Conservation (phyloP, 345 rosid species). For the Eucalyptus tenuipes region DNA sequence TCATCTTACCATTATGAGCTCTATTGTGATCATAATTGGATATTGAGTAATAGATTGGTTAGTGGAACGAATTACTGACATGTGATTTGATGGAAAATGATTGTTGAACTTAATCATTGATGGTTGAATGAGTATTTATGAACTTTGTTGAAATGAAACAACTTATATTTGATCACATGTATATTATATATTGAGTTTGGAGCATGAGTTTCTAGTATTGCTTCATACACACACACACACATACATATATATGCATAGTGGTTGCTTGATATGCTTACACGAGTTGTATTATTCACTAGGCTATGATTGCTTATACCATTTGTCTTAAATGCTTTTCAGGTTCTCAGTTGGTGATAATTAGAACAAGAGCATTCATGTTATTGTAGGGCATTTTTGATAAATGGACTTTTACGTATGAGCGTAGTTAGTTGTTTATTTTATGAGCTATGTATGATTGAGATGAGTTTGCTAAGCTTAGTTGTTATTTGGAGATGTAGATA, state of each 20-base stretch:
- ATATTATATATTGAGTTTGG: too few species aligned
- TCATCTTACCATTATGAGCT: background rate
- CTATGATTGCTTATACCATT: background rate
- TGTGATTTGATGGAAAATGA: background rate
- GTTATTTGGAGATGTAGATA: background rate
- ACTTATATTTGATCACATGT: background rate
- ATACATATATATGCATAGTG: too few species aligned
- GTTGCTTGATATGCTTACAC: too few species aligned
- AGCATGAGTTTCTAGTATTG: background rate
- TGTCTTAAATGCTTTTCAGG: background rate
- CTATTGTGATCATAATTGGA: too few species aligned
- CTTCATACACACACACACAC: background rate
- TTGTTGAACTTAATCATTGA: background rate
- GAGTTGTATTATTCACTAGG: background rate
- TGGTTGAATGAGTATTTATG: background rate
- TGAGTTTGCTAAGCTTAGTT: background rate
- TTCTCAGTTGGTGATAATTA: too few species aligned
- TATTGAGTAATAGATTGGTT: background rate
- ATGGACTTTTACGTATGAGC: background rate
- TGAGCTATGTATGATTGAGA: background rate
- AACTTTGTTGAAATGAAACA: background rate
- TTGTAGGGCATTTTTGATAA: background rate
- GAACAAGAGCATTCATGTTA: background rate
- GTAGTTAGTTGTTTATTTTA: too few species aligned
- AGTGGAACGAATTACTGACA: fast-evolving